Conservation (phyloP, 257 asterid genomes). For the Euphrasia confusa region DNA sequence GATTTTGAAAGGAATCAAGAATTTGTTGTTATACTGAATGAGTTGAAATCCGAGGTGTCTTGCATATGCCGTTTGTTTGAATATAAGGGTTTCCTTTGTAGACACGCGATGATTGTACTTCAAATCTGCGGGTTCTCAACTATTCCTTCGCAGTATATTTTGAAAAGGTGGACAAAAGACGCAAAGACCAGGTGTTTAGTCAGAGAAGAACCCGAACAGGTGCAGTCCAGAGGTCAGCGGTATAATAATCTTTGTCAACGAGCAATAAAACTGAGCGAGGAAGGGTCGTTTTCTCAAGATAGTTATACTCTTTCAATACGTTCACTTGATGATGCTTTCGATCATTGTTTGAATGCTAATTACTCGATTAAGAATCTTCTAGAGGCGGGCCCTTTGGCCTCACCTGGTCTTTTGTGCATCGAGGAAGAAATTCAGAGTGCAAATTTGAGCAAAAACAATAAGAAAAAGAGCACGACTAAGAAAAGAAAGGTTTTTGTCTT, state of each 20-base stretch:
- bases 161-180: slow-evolving; percentile 39
- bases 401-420: slow-evolving; percentile 63
- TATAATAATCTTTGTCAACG: slow-evolving; percentile 43
- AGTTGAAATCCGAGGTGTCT: slow-evolving; percentile 19
- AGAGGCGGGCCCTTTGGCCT: slow-evolving; percentile 65
- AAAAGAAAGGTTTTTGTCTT: slow-evolving; percentile 69
- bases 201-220: too few relatives aligned
- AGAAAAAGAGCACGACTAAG: slow-evolving; percentile 69
- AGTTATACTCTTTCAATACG: slow-evolving; percentile 56
- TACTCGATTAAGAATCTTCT: slow-evolving; percentile 59
- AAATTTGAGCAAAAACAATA: slow-evolving; percentile 68
- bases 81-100: slow-evolving; percentile 40
- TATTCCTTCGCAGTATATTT: slow-evolving; percentile 34
- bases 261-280: slow-evolving; percentile 40
- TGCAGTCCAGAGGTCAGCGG: slow-evolving; percentile 19
- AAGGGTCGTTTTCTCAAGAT: slow-evolving; percentile 91
- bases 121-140: slow-evolving; percentile 34
- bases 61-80: slow-evolving; percentile 46
- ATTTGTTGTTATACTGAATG: slow-evolving; percentile 34
- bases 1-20: slow-evolving; percentile 31
- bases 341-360: slow-evolving; percentile 61
- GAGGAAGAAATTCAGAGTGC: slow-evolving; percentile 82
- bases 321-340: slow-evolving; percentile 76
- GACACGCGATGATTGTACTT: slow-evolving; percentile 42
- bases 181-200: slow-evolving; percentile 29